Conservation (phyloP, 306 rosid species). For the Corylus americana region DNA sequence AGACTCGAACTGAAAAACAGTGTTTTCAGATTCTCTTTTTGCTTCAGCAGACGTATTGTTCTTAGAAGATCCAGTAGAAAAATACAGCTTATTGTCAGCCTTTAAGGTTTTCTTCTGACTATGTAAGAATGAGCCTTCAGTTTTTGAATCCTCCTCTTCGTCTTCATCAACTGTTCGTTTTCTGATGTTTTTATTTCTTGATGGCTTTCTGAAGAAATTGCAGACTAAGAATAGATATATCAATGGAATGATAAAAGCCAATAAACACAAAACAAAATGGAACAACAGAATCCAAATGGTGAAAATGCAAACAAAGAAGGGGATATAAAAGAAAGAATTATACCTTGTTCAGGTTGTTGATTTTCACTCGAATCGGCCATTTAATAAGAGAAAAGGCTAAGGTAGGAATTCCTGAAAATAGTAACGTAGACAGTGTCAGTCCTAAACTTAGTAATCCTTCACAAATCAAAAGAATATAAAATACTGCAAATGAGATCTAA, state of each 20-base stretch:
- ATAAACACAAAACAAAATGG: background rate
- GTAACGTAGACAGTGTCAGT: background rate
- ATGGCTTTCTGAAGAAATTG: conserved; percentile 49
- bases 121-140: conserved; percentile 39
- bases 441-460: background rate
- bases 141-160: conserved; percentile 40
- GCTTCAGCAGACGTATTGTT: conserved; percentile 27
- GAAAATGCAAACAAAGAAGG: background rate
- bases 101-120: conserved; percentile 34
- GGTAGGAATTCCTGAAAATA: background rate
- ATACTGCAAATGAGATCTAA: background rate
- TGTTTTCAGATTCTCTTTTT: conserved; percentile 28
- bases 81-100: conserved; percentile 42
- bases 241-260: background rate
- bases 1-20: conserved; percentile 52
- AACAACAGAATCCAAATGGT: background rate
- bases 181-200: conserved; percentile 42
- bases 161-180: conserved; percentile 37
- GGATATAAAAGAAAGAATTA: background rate
- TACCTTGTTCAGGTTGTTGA: conserved; percentile 44
- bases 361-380: conserved; percentile 41
- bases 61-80: conserved; percentile 40
- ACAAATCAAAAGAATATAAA: background rate
- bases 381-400: background rate
- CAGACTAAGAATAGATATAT: conserved; percentile 31